These are phyloP conservation scores for Onygena corvina DNA, from an alignment of 2,329 filamentous ascomycete species.

Conservation along the genomic window DNA sequence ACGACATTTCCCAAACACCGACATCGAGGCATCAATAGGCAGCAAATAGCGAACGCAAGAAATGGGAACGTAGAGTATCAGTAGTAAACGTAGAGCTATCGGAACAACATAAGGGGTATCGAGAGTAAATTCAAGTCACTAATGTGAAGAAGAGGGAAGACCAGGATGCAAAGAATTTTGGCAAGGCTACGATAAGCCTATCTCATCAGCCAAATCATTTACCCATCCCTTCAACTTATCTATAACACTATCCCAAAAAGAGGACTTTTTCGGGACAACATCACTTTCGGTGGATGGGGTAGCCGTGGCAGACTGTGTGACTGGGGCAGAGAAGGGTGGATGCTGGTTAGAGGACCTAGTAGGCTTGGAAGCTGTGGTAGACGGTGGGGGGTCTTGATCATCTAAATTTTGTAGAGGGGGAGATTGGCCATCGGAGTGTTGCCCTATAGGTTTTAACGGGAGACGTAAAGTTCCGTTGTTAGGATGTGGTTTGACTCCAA, in stretches of 20 bases:
- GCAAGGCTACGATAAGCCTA: background rate
- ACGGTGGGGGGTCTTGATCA: constrained; percentile 15
- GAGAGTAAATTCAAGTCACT: background rate
- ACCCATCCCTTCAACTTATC: constrained; percentile 30
- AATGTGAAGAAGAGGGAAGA: background rate
- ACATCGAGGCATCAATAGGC: too few relatives aligned
- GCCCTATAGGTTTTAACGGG: constrained; percentile 34
- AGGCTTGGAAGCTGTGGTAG: background rate
- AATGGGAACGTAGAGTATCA: too few relatives aligned
- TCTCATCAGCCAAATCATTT: constrained; percentile 15
- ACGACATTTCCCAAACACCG: too few relatives aligned
- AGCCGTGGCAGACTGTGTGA: constrained; percentile 6
- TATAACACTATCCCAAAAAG: constrained; percentile 27
- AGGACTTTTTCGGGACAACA: constrained; percentile 17
- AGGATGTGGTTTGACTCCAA: constrained; percentile 58
- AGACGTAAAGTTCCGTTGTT: constrained; percentile 74
- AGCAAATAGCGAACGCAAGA: too few relatives aligned
- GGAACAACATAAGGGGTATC: too few relatives aligned
- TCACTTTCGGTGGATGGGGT: constrained; percentile 11
- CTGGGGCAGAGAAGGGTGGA: background rate
- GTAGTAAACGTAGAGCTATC: too few relatives aligned
- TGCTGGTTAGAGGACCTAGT: background rate
- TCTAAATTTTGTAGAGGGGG: constrained; percentile 24
- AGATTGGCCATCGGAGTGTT: constrained; percentile 33
- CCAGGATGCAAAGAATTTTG: background rate